A percentile compares a stretch with the other conserved stretches of the same genome.
These are phyloP conservation scores for Arctium minus DNA, from an alignment of 129 eudicot species.

Conservation along the genomic window DNA sequence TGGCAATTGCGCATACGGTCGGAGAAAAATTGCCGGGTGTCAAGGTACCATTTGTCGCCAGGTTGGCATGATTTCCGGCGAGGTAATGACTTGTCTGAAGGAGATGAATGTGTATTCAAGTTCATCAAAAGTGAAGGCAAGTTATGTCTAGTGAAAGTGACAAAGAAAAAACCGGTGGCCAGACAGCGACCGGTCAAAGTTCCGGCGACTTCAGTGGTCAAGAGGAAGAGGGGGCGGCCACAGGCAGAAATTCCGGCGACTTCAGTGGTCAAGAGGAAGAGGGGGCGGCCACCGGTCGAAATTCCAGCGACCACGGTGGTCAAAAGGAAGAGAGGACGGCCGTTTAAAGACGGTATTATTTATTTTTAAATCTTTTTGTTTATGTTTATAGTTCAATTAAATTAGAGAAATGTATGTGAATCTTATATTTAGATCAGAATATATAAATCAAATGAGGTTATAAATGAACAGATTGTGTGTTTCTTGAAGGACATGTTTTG, in stretches of 20 bases:
- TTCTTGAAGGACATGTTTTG: slow-evolving; percentile 42
- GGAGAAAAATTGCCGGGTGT: background rate
- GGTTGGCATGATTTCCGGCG: slow-evolving; percentile 7
- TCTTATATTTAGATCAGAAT: background rate
- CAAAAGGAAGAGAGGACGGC: background rate
- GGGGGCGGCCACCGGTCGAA: background rate
- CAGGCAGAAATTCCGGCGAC: background rate
- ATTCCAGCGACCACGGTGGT: background rate
- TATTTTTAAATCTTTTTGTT: too few species aligned
- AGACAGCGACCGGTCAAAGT: background rate
- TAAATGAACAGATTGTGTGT: background rate
- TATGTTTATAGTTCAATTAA: background rate
- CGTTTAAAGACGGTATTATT: background rate
- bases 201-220: background rate
- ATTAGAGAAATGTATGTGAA: background rate
- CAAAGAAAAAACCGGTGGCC: background rate
- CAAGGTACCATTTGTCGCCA: background rate
- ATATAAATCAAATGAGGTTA: background rate
- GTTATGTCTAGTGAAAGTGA: slow-evolving; percentile 16
- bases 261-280: background rate
- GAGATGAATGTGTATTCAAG: slow-evolving; percentile 26
- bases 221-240: background rate
- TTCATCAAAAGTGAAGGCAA: slow-evolving; percentile 17
- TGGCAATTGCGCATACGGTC: background rate
- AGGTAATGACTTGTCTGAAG: slow-evolving; percentile 11